Base-by-base conservation (phyloP, 805 yeast species). In the Lipomyces orientalis region DNA sequence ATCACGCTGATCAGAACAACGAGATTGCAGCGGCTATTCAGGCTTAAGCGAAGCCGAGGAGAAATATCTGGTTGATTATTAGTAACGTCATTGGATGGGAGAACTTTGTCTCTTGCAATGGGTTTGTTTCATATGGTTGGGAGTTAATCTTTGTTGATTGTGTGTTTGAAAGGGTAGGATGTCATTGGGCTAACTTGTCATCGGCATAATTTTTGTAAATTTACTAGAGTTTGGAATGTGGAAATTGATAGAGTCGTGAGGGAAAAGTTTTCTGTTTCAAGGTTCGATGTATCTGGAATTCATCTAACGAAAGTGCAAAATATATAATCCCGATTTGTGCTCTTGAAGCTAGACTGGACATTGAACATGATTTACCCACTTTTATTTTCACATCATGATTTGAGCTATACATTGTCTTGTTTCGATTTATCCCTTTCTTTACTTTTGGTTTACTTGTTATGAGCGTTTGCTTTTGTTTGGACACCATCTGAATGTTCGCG, bases 1-100 rank as follows among this genome's bases (percentile, higher is more conserved):
- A 79, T 87, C 99, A 94, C 79, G 90, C 92, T 58, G 91, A 69
- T 58, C 65, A 61, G 59, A 62, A 14, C 39, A 22, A 51, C 29
- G 72, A 16, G 12, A 60, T 56, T 22, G 60, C 64, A n/a, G 71
- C 52, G 3, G 72, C 69, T 25, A 43, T 67, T 55, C 57, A 60
- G 25, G 71, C 69, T 56, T 68, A 65, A 63, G 39, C 54, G 7
- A 65, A 63, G 39, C 54, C 2, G 7, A 19, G 25, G 16, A 16
- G 19, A 12, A 29, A 43, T 39, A 52, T 52, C 49, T 43, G 19
- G 5, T 43, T 12, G 4, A 43, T 52, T 34, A 52, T 25, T 25
- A 25, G 16, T 16, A 10, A 25, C 4, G 33, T 16, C 14, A 52
- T 52, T 52, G 31, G 34, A 14, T n/a, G 55, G 55, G 55, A 22